Conservation (phyloP, 768 basidiomycete genomes). For the Boletus fagicola region DNA sequence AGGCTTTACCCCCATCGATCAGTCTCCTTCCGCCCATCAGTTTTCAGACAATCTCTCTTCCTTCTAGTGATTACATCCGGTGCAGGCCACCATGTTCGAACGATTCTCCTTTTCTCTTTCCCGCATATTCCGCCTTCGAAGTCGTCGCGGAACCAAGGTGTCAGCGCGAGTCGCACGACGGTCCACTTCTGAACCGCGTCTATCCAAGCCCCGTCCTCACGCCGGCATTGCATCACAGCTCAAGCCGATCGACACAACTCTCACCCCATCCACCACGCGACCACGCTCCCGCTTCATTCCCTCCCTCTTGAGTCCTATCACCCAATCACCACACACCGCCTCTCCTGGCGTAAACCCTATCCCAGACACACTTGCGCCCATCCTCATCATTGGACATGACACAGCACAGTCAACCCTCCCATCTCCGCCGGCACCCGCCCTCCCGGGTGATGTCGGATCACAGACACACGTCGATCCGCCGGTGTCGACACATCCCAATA, state of each 20-base stretch:
- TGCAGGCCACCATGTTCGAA: conserved; percentile 23
- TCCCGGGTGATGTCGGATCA: background rate
- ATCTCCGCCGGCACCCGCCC: background rate
- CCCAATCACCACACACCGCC: background rate
- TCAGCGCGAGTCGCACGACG: background rate
- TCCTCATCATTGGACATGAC: conserved; percentile 17
- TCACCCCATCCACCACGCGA: background rate
- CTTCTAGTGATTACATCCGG: background rate
- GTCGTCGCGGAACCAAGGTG: conserved; percentile 7
- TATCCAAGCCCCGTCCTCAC: background rate
- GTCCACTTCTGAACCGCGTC: background rate
- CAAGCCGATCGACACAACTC: background rate
- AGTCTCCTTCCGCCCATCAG: background rate
- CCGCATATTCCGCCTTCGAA: conserved; percentile 19
- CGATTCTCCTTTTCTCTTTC: conserved; percentile 16
- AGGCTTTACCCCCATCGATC: background rate
- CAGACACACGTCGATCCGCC: background rate
- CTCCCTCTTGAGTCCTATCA: background rate
- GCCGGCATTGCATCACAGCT: background rate
- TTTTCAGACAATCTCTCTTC: background rate
- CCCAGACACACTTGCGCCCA: background rate
- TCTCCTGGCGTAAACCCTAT: background rate
- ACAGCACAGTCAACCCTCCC: background rate
- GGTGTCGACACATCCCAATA: background rate
- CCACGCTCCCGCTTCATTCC: background rate